Conservation (phyloP, 306 rosid genomes). For the Fagus crenata region DNA sequence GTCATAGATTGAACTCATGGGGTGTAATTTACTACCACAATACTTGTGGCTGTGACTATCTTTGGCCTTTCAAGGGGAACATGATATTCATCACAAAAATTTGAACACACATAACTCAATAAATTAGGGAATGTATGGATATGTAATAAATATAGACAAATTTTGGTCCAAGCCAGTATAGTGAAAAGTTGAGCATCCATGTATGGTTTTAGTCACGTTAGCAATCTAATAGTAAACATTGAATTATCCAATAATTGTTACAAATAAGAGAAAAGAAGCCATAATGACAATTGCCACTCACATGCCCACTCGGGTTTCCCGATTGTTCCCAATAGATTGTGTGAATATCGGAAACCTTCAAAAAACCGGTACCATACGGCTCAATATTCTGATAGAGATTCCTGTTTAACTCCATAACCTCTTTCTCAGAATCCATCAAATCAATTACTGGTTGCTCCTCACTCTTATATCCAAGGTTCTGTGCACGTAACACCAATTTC, state of each 20-base stretch:
- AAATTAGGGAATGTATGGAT: not conserved
- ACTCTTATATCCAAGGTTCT: constrained; percentile 37
- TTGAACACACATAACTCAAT: not conserved
- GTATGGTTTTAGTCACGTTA: too few species aligned
- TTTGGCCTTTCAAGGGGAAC: too few species aligned
- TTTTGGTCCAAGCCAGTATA: too few species aligned
- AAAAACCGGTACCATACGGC: constrained; percentile 59
- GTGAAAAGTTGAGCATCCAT: too few species aligned
- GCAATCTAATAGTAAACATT: not conserved
- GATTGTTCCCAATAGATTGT: constrained; percentile 91
- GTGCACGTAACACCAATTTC: constrained; percentile 35
- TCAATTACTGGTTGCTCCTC: constrained; percentile 28
- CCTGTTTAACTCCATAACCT: constrained; percentile 41
- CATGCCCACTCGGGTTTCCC: constrained; percentile 83
- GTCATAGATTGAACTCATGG: not conserved
- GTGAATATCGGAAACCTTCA: constrained; percentile 83
- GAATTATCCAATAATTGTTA: not conserved
- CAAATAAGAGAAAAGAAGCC: not conserved
- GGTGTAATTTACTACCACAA: too few species aligned
- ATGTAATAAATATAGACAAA: too few species aligned
- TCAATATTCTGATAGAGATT: constrained; percentile 61
- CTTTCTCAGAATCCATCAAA: constrained; percentile 62
- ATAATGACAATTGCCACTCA: constrained; percentile 42
- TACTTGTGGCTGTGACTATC: too few species aligned
- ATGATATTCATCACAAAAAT: not conserved